phyloP scores from a whole-genome alignment of 2,329 filamentous ascomycete species.

The Arthroderma sp. region DNA sequence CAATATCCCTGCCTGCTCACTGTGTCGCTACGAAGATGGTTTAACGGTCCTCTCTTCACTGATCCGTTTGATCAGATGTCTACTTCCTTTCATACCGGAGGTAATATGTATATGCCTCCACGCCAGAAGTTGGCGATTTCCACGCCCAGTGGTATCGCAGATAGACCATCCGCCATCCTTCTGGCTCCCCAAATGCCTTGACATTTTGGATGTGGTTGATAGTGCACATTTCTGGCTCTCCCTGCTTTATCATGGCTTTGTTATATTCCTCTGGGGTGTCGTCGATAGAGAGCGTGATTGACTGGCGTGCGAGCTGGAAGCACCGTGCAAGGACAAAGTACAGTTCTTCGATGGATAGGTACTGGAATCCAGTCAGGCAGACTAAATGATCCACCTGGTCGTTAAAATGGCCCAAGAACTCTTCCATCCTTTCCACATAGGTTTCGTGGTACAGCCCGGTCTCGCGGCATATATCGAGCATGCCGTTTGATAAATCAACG shows the following conservation, averaged over 20 bases:
- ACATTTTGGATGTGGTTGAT: constrained; percentile 3
- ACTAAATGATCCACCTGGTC: constrained; percentile 12
- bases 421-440: constrained; percentile 10
- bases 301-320: constrained; percentile 12
- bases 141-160: constrained; percentile 5
- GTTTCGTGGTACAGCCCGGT: constrained; percentile 8
- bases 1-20: too few species aligned
- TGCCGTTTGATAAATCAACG: constrained; percentile 8
- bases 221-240: constrained; percentile 2
- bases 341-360: constrained; percentile 11
- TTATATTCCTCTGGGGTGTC: constrained; percentile 11
- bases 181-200: constrained; percentile 3
- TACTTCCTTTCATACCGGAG: constrained; percentile 5
- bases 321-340: constrained; percentile 12
- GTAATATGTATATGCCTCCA: constrained; percentile 2
- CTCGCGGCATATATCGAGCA: constrained; percentile 6
- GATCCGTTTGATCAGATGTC: not conserved
- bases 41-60: too few species aligned
- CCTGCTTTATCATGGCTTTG: not conserved
- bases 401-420: constrained; percentile 2
- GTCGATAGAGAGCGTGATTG: constrained; percentile 11
- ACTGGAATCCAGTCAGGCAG: constrained; percentile 9
- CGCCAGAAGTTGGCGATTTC: constrained; percentile 4
- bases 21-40: too few species aligned
- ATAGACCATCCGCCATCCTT: constrained; percentile 3